Evolutionary conservation across 805 yeast species (phyloP).

Genomic region (Saturnispora serradocipensis): DNA sequence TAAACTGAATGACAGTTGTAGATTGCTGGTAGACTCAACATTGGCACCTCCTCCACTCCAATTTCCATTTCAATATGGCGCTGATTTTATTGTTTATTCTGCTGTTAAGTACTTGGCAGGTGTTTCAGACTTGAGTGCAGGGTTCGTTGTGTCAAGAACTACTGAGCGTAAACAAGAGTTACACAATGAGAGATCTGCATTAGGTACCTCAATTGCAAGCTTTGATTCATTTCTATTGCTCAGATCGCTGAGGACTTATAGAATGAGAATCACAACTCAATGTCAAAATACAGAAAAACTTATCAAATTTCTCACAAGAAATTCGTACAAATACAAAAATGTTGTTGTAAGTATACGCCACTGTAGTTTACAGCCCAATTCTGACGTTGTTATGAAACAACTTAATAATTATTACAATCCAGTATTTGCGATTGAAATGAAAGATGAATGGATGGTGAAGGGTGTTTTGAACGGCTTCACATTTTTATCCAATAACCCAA

Average conservation of each 20-base stretch:
- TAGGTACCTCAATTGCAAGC: constrained; percentile 46
- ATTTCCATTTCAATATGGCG: constrained; percentile 42
- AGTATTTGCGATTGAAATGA: constrained; percentile 36
- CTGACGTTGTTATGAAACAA: constrained; percentile 30
- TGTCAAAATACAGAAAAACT: constrained; percentile 36
- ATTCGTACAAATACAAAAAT: constrained; percentile 26
- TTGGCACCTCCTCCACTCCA: constrained; percentile 50
- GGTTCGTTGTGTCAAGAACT: constrained; percentile 37
- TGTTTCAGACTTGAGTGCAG: constrained; percentile 46
- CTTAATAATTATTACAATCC: constrained; percentile 37
- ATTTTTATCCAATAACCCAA: constrained; percentile 41
- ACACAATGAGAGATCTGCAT: constrained; percentile 32
- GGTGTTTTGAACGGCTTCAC: constrained; percentile 36
- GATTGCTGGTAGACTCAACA: constrained; percentile 42
- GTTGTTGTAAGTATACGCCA: constrained; percentile 32
- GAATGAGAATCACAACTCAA: constrained; percentile 40
- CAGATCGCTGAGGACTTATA: constrained; percentile 42
- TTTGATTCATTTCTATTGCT: constrained; percentile 40
- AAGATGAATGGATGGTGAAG: constrained; percentile 30
- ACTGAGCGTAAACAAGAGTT: constrained; percentile 27
- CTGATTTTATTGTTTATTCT: constrained; percentile 44
- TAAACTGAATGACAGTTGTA: constrained; percentile 33
- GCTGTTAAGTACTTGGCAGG: constrained; percentile 52
- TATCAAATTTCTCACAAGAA: constrained; percentile 30
- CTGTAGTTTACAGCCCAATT: constrained; percentile 39